Percentiles rank a stretch among this genome's conserved stretches.
Evolutionary conservation across 140 eudicot genomes (phyloP).

Genomic region (Ambrosia hybrid): DNA sequence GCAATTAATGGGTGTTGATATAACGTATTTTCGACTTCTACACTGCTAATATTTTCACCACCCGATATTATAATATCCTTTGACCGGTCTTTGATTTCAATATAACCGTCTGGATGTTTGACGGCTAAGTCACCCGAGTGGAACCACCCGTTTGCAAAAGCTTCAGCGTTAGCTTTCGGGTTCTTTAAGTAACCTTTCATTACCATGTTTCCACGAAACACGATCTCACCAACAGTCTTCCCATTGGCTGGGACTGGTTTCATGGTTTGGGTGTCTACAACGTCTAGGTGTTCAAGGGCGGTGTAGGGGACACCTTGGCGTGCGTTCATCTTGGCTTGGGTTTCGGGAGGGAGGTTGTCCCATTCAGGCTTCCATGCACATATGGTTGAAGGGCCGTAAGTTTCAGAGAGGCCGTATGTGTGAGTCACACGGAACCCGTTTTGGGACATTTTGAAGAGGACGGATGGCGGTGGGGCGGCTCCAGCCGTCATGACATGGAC

Average conservation of each 20-base stretch:
- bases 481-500: conserved; percentile 91
- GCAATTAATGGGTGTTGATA: conserved; percentile 62
- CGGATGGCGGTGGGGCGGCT: conserved; percentile 83
- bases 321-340: conserved; percentile 66
- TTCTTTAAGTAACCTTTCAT: conserved; percentile 90
- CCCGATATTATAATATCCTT: conserved; percentile 92
- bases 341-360: conserved; percentile 63
- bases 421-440: conserved; percentile 79
- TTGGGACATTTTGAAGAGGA: conserved; percentile 67
- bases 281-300: conserved; percentile 60
- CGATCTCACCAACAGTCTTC: conserved; percentile 75
- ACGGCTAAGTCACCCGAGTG: conserved; percentile 82
- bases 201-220: conserved; percentile 70
- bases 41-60: conserved; percentile 90
- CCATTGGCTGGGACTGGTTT: conserved; percentile 74
- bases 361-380: conserved; percentile 95
- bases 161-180: conserved; percentile 77
- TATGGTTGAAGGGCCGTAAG: conserved; percentile 76
- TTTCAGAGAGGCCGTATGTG: conserved; percentile 85
- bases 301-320: conserved; percentile 72
- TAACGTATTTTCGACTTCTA: conserved; percentile 67
- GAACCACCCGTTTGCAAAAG: conserved; percentile 78
- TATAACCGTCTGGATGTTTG: conserved; percentile 74
- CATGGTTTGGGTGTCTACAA: conserved; percentile 56
- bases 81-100: conserved; percentile 78